Percentiles rank a stretch among this genome's conserved stretches.
phyloP scores from a whole-genome alignment of 2,329 filamentous ascomycete species.

The Ilyonectria robusta region DNA sequence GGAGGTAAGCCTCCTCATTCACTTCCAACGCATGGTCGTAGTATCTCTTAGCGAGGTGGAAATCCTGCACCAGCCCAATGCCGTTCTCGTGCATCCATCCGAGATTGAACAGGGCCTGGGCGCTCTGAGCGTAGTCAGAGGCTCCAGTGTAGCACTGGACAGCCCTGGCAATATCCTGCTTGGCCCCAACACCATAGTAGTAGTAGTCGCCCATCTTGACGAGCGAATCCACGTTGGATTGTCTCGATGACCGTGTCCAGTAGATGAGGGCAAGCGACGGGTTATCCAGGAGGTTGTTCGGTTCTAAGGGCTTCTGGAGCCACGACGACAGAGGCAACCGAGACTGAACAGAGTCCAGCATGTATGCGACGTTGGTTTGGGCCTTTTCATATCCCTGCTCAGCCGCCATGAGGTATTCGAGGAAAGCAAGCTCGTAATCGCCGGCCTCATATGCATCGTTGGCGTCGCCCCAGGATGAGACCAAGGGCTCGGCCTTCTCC shows the following conservation, averaged over 20 bases:
- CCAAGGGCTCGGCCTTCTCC: conserved; percentile 79
- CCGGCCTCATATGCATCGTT: conserved; percentile 86
- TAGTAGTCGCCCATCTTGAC: conserved; percentile 99
- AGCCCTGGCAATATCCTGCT: conserved; percentile 84
- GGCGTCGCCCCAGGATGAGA: conserved; percentile 86
- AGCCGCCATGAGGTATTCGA: conserved; percentile 88
- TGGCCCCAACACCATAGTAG: conserved; percentile 82
- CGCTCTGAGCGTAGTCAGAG: conserved; percentile 90
- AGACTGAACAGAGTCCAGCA: conserved; percentile 82
- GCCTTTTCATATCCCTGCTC: conserved; percentile 93
- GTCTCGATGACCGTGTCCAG: conserved; percentile 95
- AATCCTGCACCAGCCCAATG: conserved; percentile 92
- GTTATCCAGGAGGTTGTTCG: conserved; percentile 63
- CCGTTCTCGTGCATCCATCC: conserved; percentile 99
- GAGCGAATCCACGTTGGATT: conserved; percentile 92
- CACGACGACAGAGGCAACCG: conserved; percentile 56
- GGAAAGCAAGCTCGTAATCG: conserved; percentile 83
- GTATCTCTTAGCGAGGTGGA: conserved; percentile 95
- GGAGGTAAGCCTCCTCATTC: conserved; percentile 93
- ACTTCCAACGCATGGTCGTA: conserved; percentile 94
- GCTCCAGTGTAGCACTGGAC: conserved; percentile 94
- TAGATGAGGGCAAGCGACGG: conserved; percentile 83
- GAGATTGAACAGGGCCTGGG: conserved; percentile 95
- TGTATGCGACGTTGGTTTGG: conserved; percentile 90
- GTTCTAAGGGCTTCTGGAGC: conserved; percentile 59